These are phyloP conservation scores for Dactylonectria estremocensis DNA, from an alignment of 2,329 filamentous ascomycete genomes.

Conservation along the genomic window DNA sequence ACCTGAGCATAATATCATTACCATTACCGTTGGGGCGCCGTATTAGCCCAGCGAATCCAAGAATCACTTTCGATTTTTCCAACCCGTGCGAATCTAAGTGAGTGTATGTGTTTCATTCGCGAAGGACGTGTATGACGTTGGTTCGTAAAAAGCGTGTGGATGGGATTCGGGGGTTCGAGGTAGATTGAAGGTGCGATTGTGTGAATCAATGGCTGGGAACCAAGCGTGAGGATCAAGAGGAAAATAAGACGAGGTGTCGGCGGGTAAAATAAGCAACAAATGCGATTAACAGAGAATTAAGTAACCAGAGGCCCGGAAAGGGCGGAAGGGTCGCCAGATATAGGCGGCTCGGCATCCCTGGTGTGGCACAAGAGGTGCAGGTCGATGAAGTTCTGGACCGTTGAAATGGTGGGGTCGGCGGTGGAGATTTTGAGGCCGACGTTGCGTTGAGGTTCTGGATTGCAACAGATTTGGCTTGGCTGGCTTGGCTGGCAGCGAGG, in stretches of 20 bases:
- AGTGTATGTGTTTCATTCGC: not conserved
- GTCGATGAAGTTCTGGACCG: constrained; percentile 51
- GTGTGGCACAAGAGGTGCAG: constrained; percentile 50
- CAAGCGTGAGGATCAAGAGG: not conserved
- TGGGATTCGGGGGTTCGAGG: not conserved
- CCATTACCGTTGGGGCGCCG: constrained; percentile 30
- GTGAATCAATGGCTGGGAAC: no score
- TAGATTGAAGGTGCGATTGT: no score
- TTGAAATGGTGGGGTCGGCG: constrained; percentile 43
- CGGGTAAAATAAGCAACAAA: not conserved
- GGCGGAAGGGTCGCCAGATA: constrained; percentile 38
- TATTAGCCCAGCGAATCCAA: constrained; percentile 2
- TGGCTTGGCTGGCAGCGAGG: constrained; percentile 2
- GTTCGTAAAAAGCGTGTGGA: not conserved
- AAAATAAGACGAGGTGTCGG: not conserved
- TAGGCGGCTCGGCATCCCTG: constrained; percentile 40
- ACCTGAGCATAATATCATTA: constrained; percentile 48
- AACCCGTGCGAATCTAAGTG: not conserved
- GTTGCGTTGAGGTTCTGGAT: constrained; percentile 24
- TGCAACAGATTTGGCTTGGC: constrained; percentile 33
- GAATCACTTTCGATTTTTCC: constrained; percentile 1
- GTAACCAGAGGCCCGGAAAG: constrained; percentile 1
- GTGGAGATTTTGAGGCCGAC: constrained; percentile 21
- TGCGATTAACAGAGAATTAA: not conserved
- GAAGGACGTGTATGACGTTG: not conserved